phyloP scores from a whole-genome alignment of 2,329 filamentous ascomycete genomes.

The Leptographium radiaticola region DNA sequence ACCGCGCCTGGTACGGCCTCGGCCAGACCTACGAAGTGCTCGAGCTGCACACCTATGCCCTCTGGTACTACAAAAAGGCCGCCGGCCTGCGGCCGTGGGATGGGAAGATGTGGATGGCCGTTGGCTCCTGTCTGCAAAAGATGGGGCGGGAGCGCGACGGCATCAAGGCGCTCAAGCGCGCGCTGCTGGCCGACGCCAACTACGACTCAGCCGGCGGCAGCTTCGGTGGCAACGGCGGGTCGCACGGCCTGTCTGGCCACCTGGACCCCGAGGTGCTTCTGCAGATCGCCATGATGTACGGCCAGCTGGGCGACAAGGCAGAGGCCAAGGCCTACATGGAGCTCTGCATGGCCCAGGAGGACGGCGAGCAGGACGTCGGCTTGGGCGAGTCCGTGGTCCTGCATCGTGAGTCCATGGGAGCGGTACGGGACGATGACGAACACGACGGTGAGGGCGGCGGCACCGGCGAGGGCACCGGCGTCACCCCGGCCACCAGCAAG shows the following conservation, averaged over 20 bases:
- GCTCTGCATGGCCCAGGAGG: slow-evolving; percentile 83
- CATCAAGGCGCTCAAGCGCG: slow-evolving; percentile 89
- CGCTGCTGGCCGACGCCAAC: slow-evolving; percentile 75
- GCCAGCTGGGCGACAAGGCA: slow-evolving; percentile 60
- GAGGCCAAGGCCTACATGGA: slow-evolving; percentile 94
- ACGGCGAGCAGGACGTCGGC: slow-evolving; percentile 39
- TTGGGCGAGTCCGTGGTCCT: slow-evolving; percentile 39
- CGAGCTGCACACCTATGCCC: slow-evolving; percentile 92
- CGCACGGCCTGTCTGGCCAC: slow-evolving; percentile 33
- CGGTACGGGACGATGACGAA: slow-evolving; percentile 18
- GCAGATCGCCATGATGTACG: slow-evolving; percentile 82
- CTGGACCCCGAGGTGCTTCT: slow-evolving; percentile 85
- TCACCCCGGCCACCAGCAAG: slow-evolving; percentile 83
- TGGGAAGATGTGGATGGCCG: slow-evolving; percentile 97
- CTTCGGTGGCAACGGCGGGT: slow-evolving; percentile 32
- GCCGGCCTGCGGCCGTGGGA: slow-evolving; percentile 90
- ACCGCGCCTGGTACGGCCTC: slow-evolving; percentile 93
- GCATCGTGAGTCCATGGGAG: slow-evolving; percentile 34
- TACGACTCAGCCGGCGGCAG: slow-evolving; percentile 51
- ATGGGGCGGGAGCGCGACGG: slow-evolving; percentile 80
- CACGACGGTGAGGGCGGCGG: slow-evolving; percentile 17
- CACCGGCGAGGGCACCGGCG: slow-evolving; percentile 53
- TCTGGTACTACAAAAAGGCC: slow-evolving; percentile 96
- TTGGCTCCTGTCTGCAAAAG: slow-evolving; percentile 81
- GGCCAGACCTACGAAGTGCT: slow-evolving; percentile 96